A percentile compares a stretch with the other conserved stretches of the same genome.
phyloP scores from a whole-genome alignment of 805 yeast species.

The Candida parachauliodes region DNA sequence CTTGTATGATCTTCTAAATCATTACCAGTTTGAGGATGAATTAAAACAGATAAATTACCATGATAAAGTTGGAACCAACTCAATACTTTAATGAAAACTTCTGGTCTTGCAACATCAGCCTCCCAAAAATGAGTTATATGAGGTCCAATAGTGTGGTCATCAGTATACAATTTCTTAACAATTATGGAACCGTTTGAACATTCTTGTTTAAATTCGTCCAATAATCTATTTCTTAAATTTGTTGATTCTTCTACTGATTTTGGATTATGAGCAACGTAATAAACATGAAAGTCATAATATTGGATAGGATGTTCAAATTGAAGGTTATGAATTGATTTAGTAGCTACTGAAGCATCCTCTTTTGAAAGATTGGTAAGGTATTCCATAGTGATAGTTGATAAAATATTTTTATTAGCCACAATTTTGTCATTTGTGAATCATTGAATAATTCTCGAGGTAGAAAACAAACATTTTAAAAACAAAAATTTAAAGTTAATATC shows the following conservation, averaged over 20 bases:
- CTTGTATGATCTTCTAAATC: slow-evolving; percentile 24
- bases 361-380: slow-evolving; percentile 21
- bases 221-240: slow-evolving; percentile 16
- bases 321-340: slow-evolving; percentile 16
- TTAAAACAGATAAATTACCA: slow-evolving; percentile 26
- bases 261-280: slow-evolving; percentile 21
- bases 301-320: slow-evolving; percentile 21
- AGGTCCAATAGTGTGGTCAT: slow-evolving; percentile 27
- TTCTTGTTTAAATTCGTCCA: slow-evolving; percentile 22
- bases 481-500: too few species aligned
- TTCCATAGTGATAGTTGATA: too few species aligned
- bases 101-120: slow-evolving; percentile 29
- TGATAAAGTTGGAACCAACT: slow-evolving; percentile 31
- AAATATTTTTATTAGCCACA: too few species aligned
- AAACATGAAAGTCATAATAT: slow-evolving; percentile 32
- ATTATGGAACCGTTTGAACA: slow-evolving; percentile 23
- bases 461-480: too few species aligned
- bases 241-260: slow-evolving; percentile 19
- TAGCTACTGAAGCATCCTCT: slow-evolving; percentile 17
- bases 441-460: too few species aligned
- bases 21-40: slow-evolving; percentile 33
- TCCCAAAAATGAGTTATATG: slow-evolving; percentile 33
- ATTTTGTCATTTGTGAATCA: too few species aligned
- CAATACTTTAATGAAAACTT: slow-evolving; percentile 23
- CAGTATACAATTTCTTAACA: slow-evolving; percentile 23